Evolutionary conservation across 805 yeast genomes (phyloP).

Genomic region (Pichia nakasei): DNA sequence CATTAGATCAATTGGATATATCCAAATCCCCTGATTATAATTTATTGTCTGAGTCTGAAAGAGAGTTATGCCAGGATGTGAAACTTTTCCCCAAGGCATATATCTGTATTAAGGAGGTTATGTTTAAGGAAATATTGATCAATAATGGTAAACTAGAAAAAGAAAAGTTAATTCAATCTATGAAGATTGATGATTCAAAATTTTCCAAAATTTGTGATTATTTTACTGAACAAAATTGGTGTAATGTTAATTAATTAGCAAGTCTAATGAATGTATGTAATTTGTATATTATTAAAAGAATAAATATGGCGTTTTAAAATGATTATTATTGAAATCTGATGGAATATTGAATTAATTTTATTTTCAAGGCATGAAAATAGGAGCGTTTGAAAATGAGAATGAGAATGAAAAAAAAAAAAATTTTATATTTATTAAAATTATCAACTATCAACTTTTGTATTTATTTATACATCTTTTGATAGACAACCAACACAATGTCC

Average conservation of each 20-base stretch:
- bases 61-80: slow-evolving; percentile 70
- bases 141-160: slow-evolving; percentile 79
- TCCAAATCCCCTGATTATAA: slow-evolving; percentile 76
- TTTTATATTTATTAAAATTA: background rate
- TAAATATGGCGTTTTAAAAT: no score
- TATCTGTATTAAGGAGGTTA: slow-evolving; percentile 79
- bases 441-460: no score
- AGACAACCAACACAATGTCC: slow-evolving; percentile 18
- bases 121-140: slow-evolving; percentile 79
- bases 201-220: slow-evolving; percentile 87
- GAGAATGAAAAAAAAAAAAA: no score
- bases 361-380: no score
- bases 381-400: no score
- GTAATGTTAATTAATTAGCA: background rate
- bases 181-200: slow-evolving; percentile 79
- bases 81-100: slow-evolving; percentile 90
- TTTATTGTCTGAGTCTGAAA: slow-evolving; percentile 80
- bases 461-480: background rate
- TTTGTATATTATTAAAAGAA: background rate
- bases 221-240: slow-evolving; percentile 90
- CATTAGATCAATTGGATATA: slow-evolving; percentile 52
- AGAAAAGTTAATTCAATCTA: slow-evolving; percentile 62
- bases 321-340: no score
- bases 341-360: no score
- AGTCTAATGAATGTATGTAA: background rate